These are phyloP conservation scores for Scleroderma bovista DNA, from an alignment of 768 basidiomycete species.

Conservation along the genomic window DNA sequence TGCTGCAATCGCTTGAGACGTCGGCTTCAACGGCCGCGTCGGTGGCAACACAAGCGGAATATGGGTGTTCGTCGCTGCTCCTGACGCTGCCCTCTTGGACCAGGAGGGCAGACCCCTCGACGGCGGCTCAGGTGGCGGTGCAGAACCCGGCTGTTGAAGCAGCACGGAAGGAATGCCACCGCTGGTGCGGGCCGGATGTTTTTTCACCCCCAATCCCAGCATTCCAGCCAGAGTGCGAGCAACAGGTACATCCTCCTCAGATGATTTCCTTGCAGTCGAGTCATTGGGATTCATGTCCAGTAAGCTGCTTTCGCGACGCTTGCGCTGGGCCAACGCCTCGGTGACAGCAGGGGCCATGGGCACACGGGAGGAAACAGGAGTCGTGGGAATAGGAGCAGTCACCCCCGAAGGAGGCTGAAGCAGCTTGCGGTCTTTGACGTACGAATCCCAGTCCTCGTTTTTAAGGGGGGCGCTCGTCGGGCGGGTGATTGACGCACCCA, in stretches of 20 bases:
- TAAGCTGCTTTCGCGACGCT: constrained; percentile 60
- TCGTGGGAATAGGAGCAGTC: constrained; percentile 71
- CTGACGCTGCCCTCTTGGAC: constrained; percentile 14
- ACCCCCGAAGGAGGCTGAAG: constrained; percentile 79
- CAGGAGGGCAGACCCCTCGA: constrained; percentile 17
- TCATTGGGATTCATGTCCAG: constrained; percentile 40
- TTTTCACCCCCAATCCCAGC: constrained; percentile 14
- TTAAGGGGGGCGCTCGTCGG: constrained; percentile 71
- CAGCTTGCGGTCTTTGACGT: constrained; percentile 79
- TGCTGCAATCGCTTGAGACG: constrained; percentile 29
- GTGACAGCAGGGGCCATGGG: constrained; percentile 67
- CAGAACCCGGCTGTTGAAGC: constrained; percentile 26
- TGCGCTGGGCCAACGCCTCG: constrained; percentile 68
- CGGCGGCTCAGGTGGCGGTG: constrained; percentile 18
- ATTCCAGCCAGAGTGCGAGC: constrained; percentile 13
- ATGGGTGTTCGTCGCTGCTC: constrained; percentile 16
- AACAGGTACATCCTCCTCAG: constrained; percentile 32
- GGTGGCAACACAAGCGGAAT: constrained; percentile 30
- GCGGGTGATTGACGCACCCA: constrained; percentile 54
- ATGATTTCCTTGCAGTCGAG: constrained; percentile 26
- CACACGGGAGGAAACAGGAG: constrained; percentile 39
- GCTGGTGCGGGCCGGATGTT: constrained; percentile 12
- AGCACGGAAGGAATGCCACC: constrained; percentile 23
- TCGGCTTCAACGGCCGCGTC: constrained; percentile 28
- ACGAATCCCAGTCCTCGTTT: constrained; percentile 82